Conservation (phyloP, 257 asterid genomes). For the Capsicum rhomboideum region DNA sequence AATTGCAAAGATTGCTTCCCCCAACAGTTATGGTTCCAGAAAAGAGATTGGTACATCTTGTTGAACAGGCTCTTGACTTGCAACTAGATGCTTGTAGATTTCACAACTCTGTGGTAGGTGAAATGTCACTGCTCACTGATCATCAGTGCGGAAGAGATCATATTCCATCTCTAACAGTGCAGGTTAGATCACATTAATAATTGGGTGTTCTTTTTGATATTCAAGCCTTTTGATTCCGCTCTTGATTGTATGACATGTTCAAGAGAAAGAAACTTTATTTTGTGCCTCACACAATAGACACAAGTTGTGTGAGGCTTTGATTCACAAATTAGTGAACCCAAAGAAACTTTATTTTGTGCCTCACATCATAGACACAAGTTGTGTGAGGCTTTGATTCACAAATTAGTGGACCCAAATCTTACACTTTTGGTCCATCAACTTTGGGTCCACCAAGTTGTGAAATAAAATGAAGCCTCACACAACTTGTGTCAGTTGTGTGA, state of each 20-base stretch:
- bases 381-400: neutral
- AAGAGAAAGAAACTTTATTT: neutral
- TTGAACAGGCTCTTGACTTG: conserved; percentile 77
- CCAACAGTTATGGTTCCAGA: conserved; percentile 68
- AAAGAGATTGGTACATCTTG: conserved; percentile 68
- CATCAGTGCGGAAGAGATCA: conserved; percentile 75
- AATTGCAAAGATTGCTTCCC: conserved; percentile 69
- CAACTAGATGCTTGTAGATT: conserved; percentile 66
- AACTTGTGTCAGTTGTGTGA: neutral
- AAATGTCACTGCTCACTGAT: conserved; percentile 68
- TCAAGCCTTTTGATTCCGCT: neutral
- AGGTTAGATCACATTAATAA: conserved; percentile 35
- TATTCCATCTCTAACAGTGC: conserved; percentile 70
- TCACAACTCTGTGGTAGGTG: conserved; percentile 53
- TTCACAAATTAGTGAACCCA: neutral
- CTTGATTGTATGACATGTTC: neutral
- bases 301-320: neutral
- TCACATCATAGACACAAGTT: neutral
- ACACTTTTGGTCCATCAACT: neutral
- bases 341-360: neutral
- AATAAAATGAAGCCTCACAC: neutral
- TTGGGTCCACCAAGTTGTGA: neutral
- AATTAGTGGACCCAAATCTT: neutral
- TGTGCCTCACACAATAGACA: neutral
- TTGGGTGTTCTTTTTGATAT: neutral